Base-by-base conservation (phyloP, 805 yeast genomes). In the Dipodascus albidus region DNA sequence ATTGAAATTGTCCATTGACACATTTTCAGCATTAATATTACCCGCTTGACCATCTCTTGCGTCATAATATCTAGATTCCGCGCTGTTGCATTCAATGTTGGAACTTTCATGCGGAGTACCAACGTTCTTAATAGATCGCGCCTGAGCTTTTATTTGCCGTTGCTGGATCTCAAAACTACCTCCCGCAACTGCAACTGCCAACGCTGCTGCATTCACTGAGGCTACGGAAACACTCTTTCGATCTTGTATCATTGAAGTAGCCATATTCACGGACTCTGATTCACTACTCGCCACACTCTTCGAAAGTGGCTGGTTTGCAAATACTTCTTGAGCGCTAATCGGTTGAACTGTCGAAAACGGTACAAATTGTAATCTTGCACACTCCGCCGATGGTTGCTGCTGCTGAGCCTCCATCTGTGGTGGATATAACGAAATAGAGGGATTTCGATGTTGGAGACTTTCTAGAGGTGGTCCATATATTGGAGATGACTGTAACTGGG, bases 171-270 rank as follows among this genome's bases (percentile, higher is more conserved):
- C 44, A 17, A n/a, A 38, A 19, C 20, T 38, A 6, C 20, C 44
- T 38, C 44, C 44, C 23, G 53, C 50, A 2, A 53, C 54, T 3
- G 49, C 22, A 4, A 22, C 38, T n/a, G 49, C 56, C n/a, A 52
- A 15, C 15, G 50, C 31, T 19, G 38, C 49, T 3, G 22, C n/a
- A 3, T 47, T 23, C 11, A 23, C 51, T 17, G 44, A 38, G 6
- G 20, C 44, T n/a, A 19, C 44, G 3, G 44, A 38, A 14, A 38
- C 44, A 17, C 44, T 38, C 20, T 38, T 14, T 8, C 8, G 20
- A 38, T 17, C 44, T 38, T 38, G 44, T 4, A n/a, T 14, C 4
- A 38, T 11, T 27, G 33, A 11, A 27, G 9, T 6, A 27, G 6
- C 33, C 33, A 27, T 27, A 6, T 6, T 11, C 33, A 27, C 33